Conservation (phyloP, 2,329 filamentous ascomycete species). For the Ceratocystis diversiconidia region DNA sequence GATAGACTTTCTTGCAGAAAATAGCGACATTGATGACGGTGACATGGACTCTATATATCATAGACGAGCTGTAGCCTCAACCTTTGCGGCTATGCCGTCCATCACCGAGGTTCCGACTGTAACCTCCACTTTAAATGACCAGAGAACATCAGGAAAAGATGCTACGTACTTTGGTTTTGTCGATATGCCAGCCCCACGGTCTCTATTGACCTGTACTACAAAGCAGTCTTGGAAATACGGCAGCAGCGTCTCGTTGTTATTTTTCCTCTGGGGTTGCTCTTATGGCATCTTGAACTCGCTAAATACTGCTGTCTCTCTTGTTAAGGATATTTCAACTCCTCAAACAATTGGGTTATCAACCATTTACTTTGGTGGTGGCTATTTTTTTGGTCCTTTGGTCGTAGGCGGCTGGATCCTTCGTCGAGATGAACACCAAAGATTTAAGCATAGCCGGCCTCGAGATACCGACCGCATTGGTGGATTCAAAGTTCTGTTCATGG, state of each 20-base stretch:
- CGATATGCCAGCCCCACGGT: slow-evolving; percentile 52
- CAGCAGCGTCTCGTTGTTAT: slow-evolving; percentile 61
- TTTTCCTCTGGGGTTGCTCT: slow-evolving; percentile 81
- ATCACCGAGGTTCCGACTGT: slow-evolving; percentile 24
- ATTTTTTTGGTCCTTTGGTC: slow-evolving; percentile 54
- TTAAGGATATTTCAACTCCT: slow-evolving; percentile 45
- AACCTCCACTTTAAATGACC: slow-evolving; percentile 21
- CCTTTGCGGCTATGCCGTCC: slow-evolving; percentile 14
- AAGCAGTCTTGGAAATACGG: slow-evolving; percentile 58
- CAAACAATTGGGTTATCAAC: slow-evolving; percentile 55
- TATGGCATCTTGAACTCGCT: slow-evolving; percentile 76
- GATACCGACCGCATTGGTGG: slow-evolving; percentile 40
- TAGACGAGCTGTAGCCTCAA: slow-evolving; percentile 17
- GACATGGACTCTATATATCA: slow-evolving; percentile 7
- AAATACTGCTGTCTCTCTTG: slow-evolving; percentile 52
- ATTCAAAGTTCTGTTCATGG: slow-evolving; percentile 68
- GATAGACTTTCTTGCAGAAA: slow-evolving; percentile 14
- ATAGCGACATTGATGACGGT: slow-evolving; percentile 9
- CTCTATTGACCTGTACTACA: slow-evolving; percentile 50
- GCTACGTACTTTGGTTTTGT: slow-evolving; percentile 61
- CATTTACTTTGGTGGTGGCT: slow-evolving; percentile 56
- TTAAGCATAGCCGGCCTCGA: slow-evolving; percentile 25
- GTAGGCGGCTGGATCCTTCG: slow-evolving; percentile 58
- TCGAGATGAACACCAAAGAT: slow-evolving; percentile 46
- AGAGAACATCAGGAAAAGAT: slow-evolving; percentile 27